Percentiles rank a stretch among this genome's conserved stretches.
These are phyloP conservation scores for Pseudogymnoascus sp. DNA, from an alignment of 2,329 filamentous ascomycete species.

Conservation along the genomic window DNA sequence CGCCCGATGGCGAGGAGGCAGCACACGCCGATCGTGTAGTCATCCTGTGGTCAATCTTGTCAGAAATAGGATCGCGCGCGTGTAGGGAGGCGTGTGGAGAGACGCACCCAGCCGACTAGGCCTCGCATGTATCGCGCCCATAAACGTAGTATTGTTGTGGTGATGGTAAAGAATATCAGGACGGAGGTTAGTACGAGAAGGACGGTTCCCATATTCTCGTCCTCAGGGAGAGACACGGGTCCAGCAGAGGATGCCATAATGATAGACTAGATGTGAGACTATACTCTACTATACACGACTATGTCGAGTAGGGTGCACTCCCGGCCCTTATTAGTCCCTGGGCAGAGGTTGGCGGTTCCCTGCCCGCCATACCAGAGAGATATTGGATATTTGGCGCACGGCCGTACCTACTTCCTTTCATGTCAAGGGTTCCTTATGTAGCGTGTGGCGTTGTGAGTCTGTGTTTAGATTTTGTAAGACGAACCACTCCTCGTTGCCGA, in stretches of 20 bases:
- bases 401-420: neutral
- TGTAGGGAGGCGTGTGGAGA: neutral
- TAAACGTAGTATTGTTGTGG: slow-evolving; percentile 29
- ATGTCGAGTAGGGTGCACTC: neutral
- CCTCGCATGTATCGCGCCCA: slow-evolving; percentile 27
- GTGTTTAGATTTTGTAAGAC: neutral
- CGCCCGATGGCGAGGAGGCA: slow-evolving; percentile 27
- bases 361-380: neutral
- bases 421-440: neutral
- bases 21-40: slow-evolving; percentile 31
- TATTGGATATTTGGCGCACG: neutral
- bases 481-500: neutral
- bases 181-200: slow-evolving; percentile 29
- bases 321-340: neutral
- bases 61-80: neutral
- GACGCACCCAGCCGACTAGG: slow-evolving; percentile 25
- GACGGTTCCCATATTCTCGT: slow-evolving; percentile 21
- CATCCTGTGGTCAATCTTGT: slow-evolving; percentile 23
- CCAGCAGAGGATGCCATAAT: neutral
- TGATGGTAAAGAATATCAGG: slow-evolving; percentile 28
- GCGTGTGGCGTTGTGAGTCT: neutral
- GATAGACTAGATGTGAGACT: neutral
- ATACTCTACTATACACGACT: neutral
- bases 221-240: neutral
- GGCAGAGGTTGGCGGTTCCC: neutral